These are phyloP conservation scores for Pythium aphanidermatum DNA, from an alignment of 352 stramenopile species.

Conservation along the genomic window DNA sequence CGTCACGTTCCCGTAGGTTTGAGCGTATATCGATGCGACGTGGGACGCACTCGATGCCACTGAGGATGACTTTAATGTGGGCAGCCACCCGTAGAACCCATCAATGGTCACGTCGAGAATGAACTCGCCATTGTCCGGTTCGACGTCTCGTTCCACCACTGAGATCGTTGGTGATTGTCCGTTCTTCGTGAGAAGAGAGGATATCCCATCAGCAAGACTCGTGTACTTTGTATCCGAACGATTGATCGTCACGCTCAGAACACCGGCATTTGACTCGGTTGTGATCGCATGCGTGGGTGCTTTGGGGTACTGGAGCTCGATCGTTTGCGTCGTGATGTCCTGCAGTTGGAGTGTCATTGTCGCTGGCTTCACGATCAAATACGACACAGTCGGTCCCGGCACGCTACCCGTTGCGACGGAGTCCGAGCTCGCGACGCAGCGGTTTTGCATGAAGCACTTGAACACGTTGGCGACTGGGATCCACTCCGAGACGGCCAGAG, in stretches of 20 bases:
- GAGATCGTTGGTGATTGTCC: slow-evolving; percentile 3
- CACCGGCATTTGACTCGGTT: too few relatives aligned
- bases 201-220: background rate
- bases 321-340: background rate
- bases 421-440: background rate
- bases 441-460: slow-evolving; percentile 3
- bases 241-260: too few relatives aligned
- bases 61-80: background rate
- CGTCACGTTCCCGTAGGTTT: too few relatives aligned
- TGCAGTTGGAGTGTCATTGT: background rate
- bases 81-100: slow-evolving; percentile 12
- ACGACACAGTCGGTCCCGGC: background rate
- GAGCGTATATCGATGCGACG: background rate
- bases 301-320: background rate
- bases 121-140: background rate
- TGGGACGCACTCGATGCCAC: background rate
- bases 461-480: slow-evolving; percentile 4
- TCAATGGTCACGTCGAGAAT: slow-evolving; percentile 4
- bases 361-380: background rate
- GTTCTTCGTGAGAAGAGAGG: background rate
- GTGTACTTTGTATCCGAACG: background rate
- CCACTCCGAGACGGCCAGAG: slow-evolving; percentile 1
- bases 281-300: too few relatives aligned
- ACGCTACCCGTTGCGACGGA: too few relatives aligned
- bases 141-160: background rate